A percentile compares a stretch with the other conserved stretches of the same genome.
Conservation (phyloP, 2,329 filamentous ascomycete species). For the Phoma sp. region DNA sequence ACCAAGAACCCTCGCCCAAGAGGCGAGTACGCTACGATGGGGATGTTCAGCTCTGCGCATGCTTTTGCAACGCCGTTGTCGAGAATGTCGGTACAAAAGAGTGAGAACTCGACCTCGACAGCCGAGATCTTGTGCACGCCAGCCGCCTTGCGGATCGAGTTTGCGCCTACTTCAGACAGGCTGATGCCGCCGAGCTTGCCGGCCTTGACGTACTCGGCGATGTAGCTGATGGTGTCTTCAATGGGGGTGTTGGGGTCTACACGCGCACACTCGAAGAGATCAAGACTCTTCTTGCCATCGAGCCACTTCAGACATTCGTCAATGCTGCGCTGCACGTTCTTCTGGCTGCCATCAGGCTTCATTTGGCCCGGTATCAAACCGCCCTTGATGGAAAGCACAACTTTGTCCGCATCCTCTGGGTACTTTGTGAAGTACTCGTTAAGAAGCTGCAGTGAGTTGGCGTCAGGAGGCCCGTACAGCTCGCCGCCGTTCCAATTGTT, state of each 20-base stretch:
- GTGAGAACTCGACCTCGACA: constrained; percentile 67
- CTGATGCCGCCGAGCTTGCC: constrained; percentile 56
- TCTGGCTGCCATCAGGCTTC: constrained; percentile 49
- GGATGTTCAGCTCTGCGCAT: constrained; percentile 69
- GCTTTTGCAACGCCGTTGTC: constrained; percentile 63
- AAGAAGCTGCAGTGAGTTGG: constrained; percentile 57
- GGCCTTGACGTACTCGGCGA: constrained; percentile 48
- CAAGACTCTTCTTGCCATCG: constrained; percentile 56
- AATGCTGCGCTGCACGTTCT: constrained; percentile 53
- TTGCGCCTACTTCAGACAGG: constrained; percentile 54
- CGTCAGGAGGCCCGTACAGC: constrained; percentile 55
- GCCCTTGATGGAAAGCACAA: constrained; percentile 61
- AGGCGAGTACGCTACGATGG: constrained; percentile 73
- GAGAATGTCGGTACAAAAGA: constrained; percentile 64
- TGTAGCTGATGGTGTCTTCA: constrained; percentile 53
- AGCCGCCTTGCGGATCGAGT: constrained; percentile 56
- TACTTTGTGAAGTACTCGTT: constrained; percentile 60
- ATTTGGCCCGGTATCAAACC: constrained; percentile 46
- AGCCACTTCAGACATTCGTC: constrained; percentile 55
- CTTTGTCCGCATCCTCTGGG: constrained; percentile 57
- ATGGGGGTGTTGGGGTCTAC: constrained; percentile 54
- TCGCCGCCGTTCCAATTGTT: constrained; percentile 60
- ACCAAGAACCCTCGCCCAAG: constrained; percentile 66
- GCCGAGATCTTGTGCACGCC: constrained; percentile 62
- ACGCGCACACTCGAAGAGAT: constrained; percentile 57